Evolutionary conservation across 257 asterid species (phyloP).

Genomic region (Solanum tarijense): DNA sequence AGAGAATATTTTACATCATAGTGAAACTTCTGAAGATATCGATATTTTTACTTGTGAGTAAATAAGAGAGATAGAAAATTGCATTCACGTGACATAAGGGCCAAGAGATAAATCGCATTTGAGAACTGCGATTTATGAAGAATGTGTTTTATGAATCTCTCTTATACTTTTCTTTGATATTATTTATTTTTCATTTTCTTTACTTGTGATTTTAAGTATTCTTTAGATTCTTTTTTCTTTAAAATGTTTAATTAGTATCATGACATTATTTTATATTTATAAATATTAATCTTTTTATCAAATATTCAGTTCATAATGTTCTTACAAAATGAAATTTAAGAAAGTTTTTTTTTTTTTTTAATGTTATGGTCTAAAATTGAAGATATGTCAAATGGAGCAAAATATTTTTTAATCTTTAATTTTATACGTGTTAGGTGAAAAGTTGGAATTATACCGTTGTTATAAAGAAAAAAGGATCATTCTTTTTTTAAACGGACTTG

Average conservation of each 20-base stretch:
- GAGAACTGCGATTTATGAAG: no score
- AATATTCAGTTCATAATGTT: background rate
- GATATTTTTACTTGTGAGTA: no score
- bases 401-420: no score
- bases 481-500: no score
- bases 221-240: background rate
- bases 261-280: background rate
- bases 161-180: background rate
- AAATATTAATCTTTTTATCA: background rate
- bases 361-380: background rate
- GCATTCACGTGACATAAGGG: background rate
- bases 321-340: background rate
- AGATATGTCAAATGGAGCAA: background rate
- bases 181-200: no score
- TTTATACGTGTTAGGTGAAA: background rate
- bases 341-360: no score
- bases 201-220: background rate
- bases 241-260: no score
- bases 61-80: no score
- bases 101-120: background rate
- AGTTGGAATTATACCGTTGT: background rate
- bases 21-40: no score
- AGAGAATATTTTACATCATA: no score
- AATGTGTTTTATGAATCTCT: background rate
- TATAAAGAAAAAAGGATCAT: no score